Evolutionary conservation across 2,329 filamentous ascomycete genomes (phyloP).

Genomic region (Fusarium falciforme): DNA sequence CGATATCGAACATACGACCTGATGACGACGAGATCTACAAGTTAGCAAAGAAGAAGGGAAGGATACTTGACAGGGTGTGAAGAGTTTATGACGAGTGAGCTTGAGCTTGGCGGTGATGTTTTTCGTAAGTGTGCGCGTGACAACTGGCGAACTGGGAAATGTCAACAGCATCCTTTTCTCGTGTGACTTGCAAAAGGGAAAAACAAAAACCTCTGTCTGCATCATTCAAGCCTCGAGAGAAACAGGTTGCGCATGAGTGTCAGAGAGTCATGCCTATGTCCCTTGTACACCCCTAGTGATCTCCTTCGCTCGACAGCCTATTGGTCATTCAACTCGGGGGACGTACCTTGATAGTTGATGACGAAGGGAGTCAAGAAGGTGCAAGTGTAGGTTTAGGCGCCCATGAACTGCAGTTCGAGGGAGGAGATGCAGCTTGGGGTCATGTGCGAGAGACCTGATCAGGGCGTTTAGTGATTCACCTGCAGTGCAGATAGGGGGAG

Average conservation of each 20-base stretch:
- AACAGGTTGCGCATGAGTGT: background rate
- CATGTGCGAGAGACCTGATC: background rate
- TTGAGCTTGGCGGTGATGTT: background rate
- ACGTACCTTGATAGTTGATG: background rate
- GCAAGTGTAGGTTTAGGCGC: background rate
- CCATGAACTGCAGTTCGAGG: background rate
- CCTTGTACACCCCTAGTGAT: background rate
- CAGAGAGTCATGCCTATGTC: background rate
- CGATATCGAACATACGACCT: background rate
- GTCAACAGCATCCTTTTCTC: background rate
- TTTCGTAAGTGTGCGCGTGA: background rate
- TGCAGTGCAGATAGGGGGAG: background rate
- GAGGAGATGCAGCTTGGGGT: background rate
- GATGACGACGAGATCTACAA: background rate
- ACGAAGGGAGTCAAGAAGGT: background rate
- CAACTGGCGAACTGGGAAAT: background rate
- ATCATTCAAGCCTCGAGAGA: background rate
- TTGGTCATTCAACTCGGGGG: background rate
- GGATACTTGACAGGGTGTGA: accelerated
- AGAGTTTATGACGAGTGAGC: background rate
- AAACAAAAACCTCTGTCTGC: background rate
- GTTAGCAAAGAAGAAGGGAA: background rate
- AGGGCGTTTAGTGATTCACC: background rate
- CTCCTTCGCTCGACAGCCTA: background rate
- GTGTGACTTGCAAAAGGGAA: background rate